Evolutionary conservation across 2,329 filamentous ascomycete genomes (phyloP).

Genomic region (Nigrograna mackinnonii): DNA sequence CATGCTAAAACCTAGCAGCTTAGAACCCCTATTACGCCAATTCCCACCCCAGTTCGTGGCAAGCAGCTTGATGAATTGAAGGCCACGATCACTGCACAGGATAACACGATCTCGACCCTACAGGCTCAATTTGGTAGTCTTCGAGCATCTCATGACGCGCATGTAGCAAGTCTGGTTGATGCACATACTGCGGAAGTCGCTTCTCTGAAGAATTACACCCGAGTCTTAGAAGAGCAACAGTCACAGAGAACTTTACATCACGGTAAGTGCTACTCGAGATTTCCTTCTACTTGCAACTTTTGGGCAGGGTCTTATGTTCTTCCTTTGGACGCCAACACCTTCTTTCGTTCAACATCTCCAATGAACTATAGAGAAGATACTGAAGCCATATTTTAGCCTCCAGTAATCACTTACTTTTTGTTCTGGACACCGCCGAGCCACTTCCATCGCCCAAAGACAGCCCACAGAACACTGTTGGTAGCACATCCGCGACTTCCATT

Average conservation of each 20-base stretch:
- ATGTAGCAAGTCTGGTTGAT: constrained; percentile 38
- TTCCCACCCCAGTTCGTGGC: constrained; percentile 15
- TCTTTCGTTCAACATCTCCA: too few species aligned
- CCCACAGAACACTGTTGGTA: constrained; percentile 18
- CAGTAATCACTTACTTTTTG: constrained; percentile 28
- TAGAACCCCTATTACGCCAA: constrained; percentile 12
- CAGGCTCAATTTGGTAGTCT: constrained; percentile 40
- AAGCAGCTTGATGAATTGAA: constrained; percentile 31
- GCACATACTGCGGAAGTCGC: constrained; percentile 45
- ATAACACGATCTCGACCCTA: constrained; percentile 34
- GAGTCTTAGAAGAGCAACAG: constrained; percentile 41
- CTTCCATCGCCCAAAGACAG: constrained; percentile 15
- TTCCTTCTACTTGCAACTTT: neutral
- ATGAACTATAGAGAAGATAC: too few species aligned
- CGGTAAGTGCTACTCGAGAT: constrained; percentile 19
- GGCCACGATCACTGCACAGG: constrained; percentile 31
- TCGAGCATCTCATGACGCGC: constrained; percentile 43
- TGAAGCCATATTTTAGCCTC: constrained; percentile 29
- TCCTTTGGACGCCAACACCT: too few species aligned
- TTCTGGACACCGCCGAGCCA: constrained; percentile 24
- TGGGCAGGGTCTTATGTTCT: too few species aligned
- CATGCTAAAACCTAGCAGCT: too few species aligned
- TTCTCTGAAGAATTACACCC: constrained; percentile 42
- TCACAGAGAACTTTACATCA: constrained; percentile 31
- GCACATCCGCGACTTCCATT: constrained; percentile 21